Conservation (phyloP, 768 basidiomycete species). For the Tylopilus balloui region DNA sequence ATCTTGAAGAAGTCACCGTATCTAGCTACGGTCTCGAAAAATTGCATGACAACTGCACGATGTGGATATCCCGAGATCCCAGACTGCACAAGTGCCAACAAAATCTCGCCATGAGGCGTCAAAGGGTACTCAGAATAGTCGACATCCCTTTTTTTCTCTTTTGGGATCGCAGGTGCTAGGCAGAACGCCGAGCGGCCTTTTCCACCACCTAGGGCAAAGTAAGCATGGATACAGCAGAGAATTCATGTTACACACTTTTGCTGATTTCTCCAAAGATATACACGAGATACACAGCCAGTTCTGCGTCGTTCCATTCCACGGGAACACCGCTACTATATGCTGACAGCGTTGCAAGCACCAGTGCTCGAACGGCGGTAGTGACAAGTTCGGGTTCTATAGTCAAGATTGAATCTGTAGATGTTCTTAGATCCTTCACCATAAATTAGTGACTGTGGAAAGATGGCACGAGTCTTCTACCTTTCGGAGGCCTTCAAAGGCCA, state of each 20-base stretch:
- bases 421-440: conserved; percentile 67
- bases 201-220: conserved; percentile 49
- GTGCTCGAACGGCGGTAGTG: conserved; percentile 65
- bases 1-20: conserved; percentile 97
- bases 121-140: conserved; percentile 80
- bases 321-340: conserved; percentile 54
- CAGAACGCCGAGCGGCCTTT: conserved; percentile 88
- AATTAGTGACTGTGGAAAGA: conserved; percentile 12
- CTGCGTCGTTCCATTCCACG: conserved; percentile 89
- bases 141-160: conserved; percentile 59
- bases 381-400: conserved; percentile 84
- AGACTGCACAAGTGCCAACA: conserved; percentile 78
- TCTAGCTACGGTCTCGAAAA: conserved; percentile 88
- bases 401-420: conserved; percentile 82
- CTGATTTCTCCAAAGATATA: conserved; percentile 92
- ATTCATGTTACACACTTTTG: conserved; percentile 56
- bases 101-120: conserved; percentile 86
- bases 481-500: conserved; percentile 79
- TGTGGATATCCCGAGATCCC: conserved; percentile 81
- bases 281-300: conserved; percentile 88
- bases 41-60: conserved; percentile 79
- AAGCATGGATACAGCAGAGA: not conserved
- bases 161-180: conserved; percentile 63
- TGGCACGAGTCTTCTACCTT: conserved; percentile 48
- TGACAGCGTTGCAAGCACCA: conserved; percentile 72